Percentiles rank a stretch among this genome's conserved stretches.
phyloP scores from a whole-genome alignment of 2,329 filamentous ascomycete genomes.

The Cladosporium sphaerospermum region DNA sequence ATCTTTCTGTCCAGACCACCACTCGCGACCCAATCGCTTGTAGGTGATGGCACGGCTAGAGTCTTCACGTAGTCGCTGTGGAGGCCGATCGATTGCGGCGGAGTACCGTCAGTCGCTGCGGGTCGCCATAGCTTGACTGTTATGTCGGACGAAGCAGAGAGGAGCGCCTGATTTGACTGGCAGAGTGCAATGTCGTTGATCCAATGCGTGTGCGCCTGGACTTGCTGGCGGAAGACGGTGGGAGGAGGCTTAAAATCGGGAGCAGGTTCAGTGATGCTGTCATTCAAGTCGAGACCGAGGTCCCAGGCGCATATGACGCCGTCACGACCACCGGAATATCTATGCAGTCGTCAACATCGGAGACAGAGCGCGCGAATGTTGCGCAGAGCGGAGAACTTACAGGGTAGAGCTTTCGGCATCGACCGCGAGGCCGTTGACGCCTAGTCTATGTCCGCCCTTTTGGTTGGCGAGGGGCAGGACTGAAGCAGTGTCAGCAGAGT shows the following conservation, averaged over 20 bases:
- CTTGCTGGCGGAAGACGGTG: conserved; percentile 55
- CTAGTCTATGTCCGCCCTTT: conserved; percentile 76
- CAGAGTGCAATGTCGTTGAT: conserved; percentile 86
- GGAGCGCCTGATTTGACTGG: conserved; percentile 68
- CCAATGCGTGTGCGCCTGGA: conserved; percentile 88
- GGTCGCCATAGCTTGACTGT: conserved; percentile 92
- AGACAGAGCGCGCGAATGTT: neutral
- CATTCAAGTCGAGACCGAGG: conserved; percentile 62
- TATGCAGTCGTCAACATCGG: conserved; percentile 37
- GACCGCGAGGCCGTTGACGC: conserved; percentile 89
- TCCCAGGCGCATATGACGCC: conserved; percentile 96
- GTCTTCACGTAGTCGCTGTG: conserved; percentile 97
- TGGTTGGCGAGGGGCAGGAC: conserved; percentile 68
- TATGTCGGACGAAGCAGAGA: conserved; percentile 89
- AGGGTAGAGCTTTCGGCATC: conserved; percentile 77
- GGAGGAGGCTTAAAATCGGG: conserved; percentile 35
- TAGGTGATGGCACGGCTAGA: conserved; percentile 67
- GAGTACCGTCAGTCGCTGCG: conserved; percentile 53
- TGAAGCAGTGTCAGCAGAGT: conserved; percentile 29
- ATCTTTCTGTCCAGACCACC: conserved; percentile 91
- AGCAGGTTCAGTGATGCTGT: conserved; percentile 27
- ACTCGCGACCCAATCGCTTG: conserved; percentile 82
- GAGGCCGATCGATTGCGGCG: conserved; percentile 76
- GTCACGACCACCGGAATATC: conserved; percentile 92
- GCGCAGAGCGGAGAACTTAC: conserved; percentile 48